phyloP scores from a whole-genome alignment of 2,329 filamentous ascomycete species.

The Epichloe scottii region DNA sequence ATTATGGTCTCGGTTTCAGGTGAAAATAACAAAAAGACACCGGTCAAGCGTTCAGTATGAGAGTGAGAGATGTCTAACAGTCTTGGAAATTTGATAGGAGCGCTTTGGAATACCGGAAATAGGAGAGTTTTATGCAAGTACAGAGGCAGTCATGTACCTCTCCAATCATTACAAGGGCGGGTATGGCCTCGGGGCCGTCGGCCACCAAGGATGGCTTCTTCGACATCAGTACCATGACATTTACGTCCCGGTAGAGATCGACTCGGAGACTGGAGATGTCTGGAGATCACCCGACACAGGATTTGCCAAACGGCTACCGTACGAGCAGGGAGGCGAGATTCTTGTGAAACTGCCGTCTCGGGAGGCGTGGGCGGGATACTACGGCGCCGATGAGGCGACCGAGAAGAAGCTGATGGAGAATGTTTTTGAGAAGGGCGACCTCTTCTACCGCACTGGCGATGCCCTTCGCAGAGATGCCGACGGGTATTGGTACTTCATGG shows the following conservation, averaged over 20 bases:
- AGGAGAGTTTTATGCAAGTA: constrained; percentile 7
- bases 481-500: constrained; percentile 57
- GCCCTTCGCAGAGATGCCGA: constrained; percentile 48
- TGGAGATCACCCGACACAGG: constrained; percentile 6
- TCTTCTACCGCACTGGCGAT: constrained; percentile 58
- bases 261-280: constrained; percentile 3
- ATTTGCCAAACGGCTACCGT: constrained; percentile 4
- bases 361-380: constrained; percentile 6
- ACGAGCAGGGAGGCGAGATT: constrained; percentile 5
- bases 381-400: constrained; percentile 2
- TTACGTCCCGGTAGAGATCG: constrained; percentile 2
- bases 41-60: neutral
- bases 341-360: constrained; percentile 4
- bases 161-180: neutral
- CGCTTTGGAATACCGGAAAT: constrained; percentile 6
- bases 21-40: neutral
- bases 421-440: constrained; percentile 48
- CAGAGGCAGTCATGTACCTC: constrained; percentile 1
- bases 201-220: constrained; percentile 6
- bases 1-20: constrained; percentile 4
- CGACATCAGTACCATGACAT: neutral
- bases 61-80: neutral
- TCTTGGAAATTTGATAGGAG: neutral
- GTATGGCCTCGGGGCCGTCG: constrained; percentile 2
- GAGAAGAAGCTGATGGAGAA: constrained; percentile 3